Base-by-base conservation (phyloP, 805 yeast species). In the Metschnikowia aberdeeniae region DNA sequence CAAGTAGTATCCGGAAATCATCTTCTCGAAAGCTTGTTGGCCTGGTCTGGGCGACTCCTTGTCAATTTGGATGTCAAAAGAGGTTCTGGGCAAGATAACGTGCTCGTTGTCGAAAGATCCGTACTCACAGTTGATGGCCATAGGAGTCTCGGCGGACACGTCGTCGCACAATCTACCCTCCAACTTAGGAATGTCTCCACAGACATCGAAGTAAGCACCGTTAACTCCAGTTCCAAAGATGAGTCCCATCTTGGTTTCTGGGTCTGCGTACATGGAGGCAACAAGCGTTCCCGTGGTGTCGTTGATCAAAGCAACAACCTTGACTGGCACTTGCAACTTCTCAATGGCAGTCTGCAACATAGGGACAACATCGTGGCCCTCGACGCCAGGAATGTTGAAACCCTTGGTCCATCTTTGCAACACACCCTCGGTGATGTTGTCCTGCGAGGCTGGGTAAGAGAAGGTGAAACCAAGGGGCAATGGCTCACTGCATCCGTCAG, bases 361-460 rank as follows among this genome's bases (percentile, higher is more conserved):
- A 52, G 95, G 95, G 42, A 86, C 96, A 49, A 92, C 97, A 62
- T 92, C 95, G 47, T 86, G 80, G 53, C 97, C 97, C 72, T 92
- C 98, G 46, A 92, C 97, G 48, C 84, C 88, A 48, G 79, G 85
- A 57, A 92, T 89, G 67, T 92, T 96, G 70, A 87, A 92, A 54
- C 98, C 99, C 73, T 92, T 92, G 52, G 98, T 92, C 98, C 98
- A 92, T 68, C 92, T 80, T 75, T 89, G 96, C 62, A 92, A 78
- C 45, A 85, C 63, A 66, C 98, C 99, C 56, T 78, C 75, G 73
- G 88, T 85, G 66, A 92, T 88, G 49, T 86, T 85, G 55, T 72
- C 65, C 70, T 92, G 99, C 34, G 85, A 73, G 34, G 87, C 86
- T 17, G 98, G 97, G 73, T 84, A 92, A 11, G 95, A 84, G 73